A percentile compares a stretch with the other conserved stretches of the same genome.
Evolutionary conservation across 306 rosid genomes (phyloP).

Genomic region (Ormosia semicastrata): DNA sequence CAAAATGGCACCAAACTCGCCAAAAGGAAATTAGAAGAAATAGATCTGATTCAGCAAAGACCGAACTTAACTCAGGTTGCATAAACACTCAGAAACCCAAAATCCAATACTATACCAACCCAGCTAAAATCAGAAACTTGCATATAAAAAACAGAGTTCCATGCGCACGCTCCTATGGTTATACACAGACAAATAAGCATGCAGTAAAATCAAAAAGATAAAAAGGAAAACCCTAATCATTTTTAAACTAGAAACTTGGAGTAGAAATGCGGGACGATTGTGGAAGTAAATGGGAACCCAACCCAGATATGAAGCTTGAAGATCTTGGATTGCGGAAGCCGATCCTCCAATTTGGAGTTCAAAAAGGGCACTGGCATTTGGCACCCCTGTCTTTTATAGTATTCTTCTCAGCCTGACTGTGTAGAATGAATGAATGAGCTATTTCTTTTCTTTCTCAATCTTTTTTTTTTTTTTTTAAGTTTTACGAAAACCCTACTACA

Average conservation of each 20-base stretch:
- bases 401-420: slow-evolving; percentile 9
- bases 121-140: slow-evolving; percentile 34
- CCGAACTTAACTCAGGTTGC: slow-evolving; percentile 40
- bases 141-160: not conserved
- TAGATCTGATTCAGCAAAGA: slow-evolving; percentile 72
- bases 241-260: not conserved
- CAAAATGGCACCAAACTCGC: slow-evolving; percentile 41
- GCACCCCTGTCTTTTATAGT: slow-evolving; percentile 13
- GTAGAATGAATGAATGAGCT: slow-evolving; percentile 13
- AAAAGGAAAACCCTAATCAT: slow-evolving; percentile 25
- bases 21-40: slow-evolving; percentile 33
- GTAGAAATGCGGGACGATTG: slow-evolving; percentile 56
- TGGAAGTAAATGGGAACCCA: slow-evolving; percentile 22
- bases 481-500: slow-evolving; percentile 46
- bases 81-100: slow-evolving; percentile 36
- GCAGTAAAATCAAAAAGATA: slow-evolving; percentile 19
- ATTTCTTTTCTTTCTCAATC: too few species aligned
- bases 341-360: slow-evolving; percentile 58
- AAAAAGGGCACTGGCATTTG: slow-evolving; percentile 60
- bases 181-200: slow-evolving; percentile 27
- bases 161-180: slow-evolving; percentile 30
- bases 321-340: slow-evolving; percentile 66
- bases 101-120: slow-evolving; percentile 41
- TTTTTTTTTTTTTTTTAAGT: not conserved
- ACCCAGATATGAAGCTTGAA: slow-evolving; percentile 29